phyloP scores from a whole-genome alignment of 2,329 filamentous ascomycete species.

The Dendryphion nanum region DNA sequence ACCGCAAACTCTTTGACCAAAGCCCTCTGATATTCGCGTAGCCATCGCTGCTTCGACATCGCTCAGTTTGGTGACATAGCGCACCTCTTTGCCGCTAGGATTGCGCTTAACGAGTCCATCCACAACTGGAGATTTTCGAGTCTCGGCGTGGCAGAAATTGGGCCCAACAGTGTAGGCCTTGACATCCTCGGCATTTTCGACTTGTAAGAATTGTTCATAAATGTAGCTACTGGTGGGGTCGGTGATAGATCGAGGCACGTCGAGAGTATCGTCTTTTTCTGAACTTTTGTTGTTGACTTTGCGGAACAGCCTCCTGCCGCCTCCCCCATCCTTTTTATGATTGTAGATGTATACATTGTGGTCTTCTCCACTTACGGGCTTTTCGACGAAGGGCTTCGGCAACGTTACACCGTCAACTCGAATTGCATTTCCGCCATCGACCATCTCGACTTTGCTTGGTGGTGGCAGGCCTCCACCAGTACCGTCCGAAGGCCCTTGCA shows the following conservation, averaged over 20 bases:
- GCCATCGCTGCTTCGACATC: conserved; percentile 83
- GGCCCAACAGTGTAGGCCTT: conserved; percentile 97
- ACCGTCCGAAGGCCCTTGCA: conserved; percentile 70
- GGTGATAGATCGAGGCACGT: conserved; percentile 74
- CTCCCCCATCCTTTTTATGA: conserved; percentile 79
- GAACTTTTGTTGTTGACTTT: conserved; percentile 99
- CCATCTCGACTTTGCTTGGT: conserved; percentile 72
- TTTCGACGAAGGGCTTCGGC: conserved; percentile 95
- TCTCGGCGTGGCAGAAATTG: conserved; percentile 93
- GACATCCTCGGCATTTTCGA: conserved; percentile 96
- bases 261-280: conserved; percentile 79
- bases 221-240: conserved; percentile 84
- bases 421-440: conserved; percentile 87
- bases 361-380: conserved; percentile 96
- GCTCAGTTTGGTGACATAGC: conserved; percentile 85
- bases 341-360: conserved; percentile 99
- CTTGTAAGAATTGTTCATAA: conserved; percentile 95
- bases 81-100: conserved; percentile 93
- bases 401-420: conserved; percentile 80
- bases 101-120: conserved; percentile 95
- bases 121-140: conserved; percentile 93
- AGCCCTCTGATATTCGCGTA: conserved; percentile 82
- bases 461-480: conserved; percentile 56
- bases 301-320: conserved; percentile 86
- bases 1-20: conserved; percentile 92